A percentile compares a stretch with the other conserved stretches of the same genome.
Evolutionary conservation across 495 filamentous ascomycete species (phyloP).

Genomic region (Aspergillus leporis): DNA sequence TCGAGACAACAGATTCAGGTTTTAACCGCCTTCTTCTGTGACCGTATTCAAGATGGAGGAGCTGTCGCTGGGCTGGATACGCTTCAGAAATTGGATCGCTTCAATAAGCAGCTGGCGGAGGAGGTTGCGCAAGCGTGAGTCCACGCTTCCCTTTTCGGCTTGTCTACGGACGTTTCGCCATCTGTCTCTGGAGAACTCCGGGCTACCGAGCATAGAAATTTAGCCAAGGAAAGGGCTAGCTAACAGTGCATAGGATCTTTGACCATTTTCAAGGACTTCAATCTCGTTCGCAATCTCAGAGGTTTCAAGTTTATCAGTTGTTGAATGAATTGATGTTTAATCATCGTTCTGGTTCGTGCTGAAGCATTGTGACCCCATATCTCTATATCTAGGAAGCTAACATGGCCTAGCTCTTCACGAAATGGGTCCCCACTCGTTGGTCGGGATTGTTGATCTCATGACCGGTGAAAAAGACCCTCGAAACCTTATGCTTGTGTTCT

Average conservation of each 20-base stretch:
- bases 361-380: background rate
- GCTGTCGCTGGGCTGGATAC: slow-evolving; percentile 50
- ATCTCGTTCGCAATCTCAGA: slow-evolving; percentile 60
- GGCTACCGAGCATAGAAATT: background rate
- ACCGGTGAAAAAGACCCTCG: slow-evolving; percentile 76
- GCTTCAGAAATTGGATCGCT: slow-evolving; percentile 49
- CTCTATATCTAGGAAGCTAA: slow-evolving; percentile 16
- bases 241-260: slow-evolving; percentile 36
- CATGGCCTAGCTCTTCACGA: slow-evolving; percentile 46
- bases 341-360: slow-evolving; percentile 58
- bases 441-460: slow-evolving; percentile 66
- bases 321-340: slow-evolving; percentile 65
- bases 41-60: slow-evolving; percentile 62
- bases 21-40: slow-evolving; percentile 58
- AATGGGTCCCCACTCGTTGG: slow-evolving; percentile 59
- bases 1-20: slow-evolving; percentile 67
- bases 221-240: background rate
- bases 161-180: background rate
- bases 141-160: slow-evolving; percentile 13
- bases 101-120: slow-evolving; percentile 48
- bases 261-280: slow-evolving; percentile 58
- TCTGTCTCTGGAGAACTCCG: background rate
- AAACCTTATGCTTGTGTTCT: slow-evolving; percentile 79
- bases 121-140: slow-evolving; percentile 54
- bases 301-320: slow-evolving; percentile 64